phyloP scores from a whole-genome alignment of 1,139 yeast genomes.

The Kazachstania sp. region DNA sequence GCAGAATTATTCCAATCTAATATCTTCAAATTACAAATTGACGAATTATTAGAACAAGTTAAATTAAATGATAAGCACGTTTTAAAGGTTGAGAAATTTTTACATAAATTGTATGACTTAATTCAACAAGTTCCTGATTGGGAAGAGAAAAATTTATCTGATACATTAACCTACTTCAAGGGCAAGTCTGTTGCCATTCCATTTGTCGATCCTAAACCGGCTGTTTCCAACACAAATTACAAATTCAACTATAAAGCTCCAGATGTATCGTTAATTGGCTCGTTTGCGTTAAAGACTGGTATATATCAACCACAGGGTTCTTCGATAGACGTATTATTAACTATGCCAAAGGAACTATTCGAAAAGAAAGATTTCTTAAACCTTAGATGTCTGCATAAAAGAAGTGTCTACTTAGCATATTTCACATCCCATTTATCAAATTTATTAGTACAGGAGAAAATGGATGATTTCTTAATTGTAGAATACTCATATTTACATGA shows the following conservation, averaged over 20 bases:
- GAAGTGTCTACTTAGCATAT: conserved; percentile 79
- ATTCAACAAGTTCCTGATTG: conserved; percentile 55
- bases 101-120: conserved; percentile 66
- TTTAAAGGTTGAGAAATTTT: conserved; percentile 59
- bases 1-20: conserved; percentile 90
- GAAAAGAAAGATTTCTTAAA: conserved; percentile 85
- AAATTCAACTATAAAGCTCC: conserved; percentile 68
- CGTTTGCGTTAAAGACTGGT: conserved; percentile 81
- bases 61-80: conserved; percentile 63
- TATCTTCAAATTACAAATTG: conserved; percentile 89
- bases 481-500: conserved; percentile 60
- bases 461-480: conserved; percentile 39
- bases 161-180: conserved; percentile 45
- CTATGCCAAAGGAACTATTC: conserved; percentile 70
- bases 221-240: conserved; percentile 49
- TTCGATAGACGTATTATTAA: conserved; percentile 67
- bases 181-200: conserved; percentile 57
- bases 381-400: conserved; percentile 80
- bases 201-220: conserved; percentile 83
- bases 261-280: conserved; percentile 71
- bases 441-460: conserved; percentile 45
- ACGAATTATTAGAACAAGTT: conserved; percentile 75
- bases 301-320: conserved; percentile 54
- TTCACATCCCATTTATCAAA: conserved; percentile 56
- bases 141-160: conserved; percentile 42